These are phyloP conservation scores for Dioscorea zingiberensis DNA, from an alignment of 106 monocot species.

Conservation along the genomic window DNA sequence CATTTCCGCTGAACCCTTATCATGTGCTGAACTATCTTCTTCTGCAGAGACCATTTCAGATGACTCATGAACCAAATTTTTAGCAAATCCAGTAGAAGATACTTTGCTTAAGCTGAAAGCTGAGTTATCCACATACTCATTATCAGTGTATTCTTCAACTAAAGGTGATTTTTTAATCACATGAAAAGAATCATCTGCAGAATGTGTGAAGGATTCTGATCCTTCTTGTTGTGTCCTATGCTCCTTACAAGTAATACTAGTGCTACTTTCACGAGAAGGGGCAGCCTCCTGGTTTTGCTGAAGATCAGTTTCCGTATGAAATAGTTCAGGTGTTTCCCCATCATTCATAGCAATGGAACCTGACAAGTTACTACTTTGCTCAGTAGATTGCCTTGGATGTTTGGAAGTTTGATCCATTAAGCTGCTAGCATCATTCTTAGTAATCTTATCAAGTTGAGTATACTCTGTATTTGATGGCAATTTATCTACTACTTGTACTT, in stretches of 20 bases:
- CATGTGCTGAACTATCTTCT: conserved; percentile 8
- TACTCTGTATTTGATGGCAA: conserved; percentile 8
- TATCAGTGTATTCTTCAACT: conserved; percentile 10
- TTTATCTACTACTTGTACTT: conserved; percentile 48
- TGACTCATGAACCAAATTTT: conserved; percentile 1
- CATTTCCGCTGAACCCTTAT: not conserved
- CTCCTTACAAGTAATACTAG: conserved; percentile 8
- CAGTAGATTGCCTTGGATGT: conserved; percentile 4
- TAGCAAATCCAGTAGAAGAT: not conserved
- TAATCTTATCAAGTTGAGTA: conserved; percentile 14
- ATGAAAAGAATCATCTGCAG: conserved; percentile 10
- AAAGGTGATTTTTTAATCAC: conserved; percentile 10
- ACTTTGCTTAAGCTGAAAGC: conserved; percentile 13
- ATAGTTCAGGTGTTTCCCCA: conserved; percentile 17
- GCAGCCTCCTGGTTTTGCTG: conserved; percentile 8
- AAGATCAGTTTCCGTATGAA: conserved; percentile 13
- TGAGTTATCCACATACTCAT: conserved; percentile 10
- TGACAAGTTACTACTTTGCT: conserved; percentile 4
- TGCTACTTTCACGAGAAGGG: not conserved
- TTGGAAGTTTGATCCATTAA: conserved; percentile 17
- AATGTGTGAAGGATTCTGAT: conserved; percentile 6
- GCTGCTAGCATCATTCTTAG: not conserved
- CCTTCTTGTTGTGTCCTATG: conserved; percentile 10
- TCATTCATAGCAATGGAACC: conserved; percentile 20
- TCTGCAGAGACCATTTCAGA: conserved; percentile 2